phyloP scores from a whole-genome alignment of 352 stramenopile species.

The Paralagenidium karlingii region DNA sequence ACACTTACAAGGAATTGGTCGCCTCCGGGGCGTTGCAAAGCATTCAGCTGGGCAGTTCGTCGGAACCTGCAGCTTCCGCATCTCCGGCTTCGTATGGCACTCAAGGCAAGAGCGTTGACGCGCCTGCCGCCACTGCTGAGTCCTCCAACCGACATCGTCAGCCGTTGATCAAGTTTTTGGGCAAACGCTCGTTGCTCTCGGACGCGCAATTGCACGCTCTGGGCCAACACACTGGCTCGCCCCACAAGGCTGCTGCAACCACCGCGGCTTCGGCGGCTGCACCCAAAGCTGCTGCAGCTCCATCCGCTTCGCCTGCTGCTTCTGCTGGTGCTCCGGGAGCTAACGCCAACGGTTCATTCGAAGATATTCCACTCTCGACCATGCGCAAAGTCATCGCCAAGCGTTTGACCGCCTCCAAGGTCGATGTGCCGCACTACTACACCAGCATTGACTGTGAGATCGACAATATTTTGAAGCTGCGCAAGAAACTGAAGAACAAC shows the following conservation, averaged over 20 bases:
- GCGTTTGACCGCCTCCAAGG: constrained; percentile 94
- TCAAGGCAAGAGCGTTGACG: constrained; percentile 7
- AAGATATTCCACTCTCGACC: constrained; percentile 83
- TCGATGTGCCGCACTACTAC: constrained; percentile 95
- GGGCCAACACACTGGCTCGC: constrained; percentile 1
- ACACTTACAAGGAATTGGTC: constrained; percentile 49
- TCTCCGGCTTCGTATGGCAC: constrained; percentile 5
- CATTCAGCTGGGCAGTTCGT: constrained; percentile 1
- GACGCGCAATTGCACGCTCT: constrained; percentile 5
- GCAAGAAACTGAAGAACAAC: constrained; percentile 86
- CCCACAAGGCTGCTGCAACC: constrained; percentile 4
- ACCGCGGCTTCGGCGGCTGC: constrained; percentile 1
- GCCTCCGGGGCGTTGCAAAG: constrained; percentile 32
- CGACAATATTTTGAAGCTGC: constrained; percentile 81
- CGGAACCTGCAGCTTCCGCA: constrained; percentile 5
- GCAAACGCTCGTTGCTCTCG: constrained; percentile 59
- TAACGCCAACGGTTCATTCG: constrained; percentile 29
- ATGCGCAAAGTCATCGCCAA: constrained; percentile 99
- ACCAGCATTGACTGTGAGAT: constrained; percentile 93
- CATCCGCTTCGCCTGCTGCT: neutral
- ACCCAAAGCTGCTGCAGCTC: neutral
- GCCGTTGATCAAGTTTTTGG: constrained; percentile 78
- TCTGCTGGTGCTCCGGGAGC: constrained; percentile 2
- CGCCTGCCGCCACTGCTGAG: constrained; percentile 10
- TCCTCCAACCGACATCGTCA: constrained; percentile 13